phyloP scores from a whole-genome alignment of 176 grass and related monocot species.

The Cymbopogon citratus region DNA sequence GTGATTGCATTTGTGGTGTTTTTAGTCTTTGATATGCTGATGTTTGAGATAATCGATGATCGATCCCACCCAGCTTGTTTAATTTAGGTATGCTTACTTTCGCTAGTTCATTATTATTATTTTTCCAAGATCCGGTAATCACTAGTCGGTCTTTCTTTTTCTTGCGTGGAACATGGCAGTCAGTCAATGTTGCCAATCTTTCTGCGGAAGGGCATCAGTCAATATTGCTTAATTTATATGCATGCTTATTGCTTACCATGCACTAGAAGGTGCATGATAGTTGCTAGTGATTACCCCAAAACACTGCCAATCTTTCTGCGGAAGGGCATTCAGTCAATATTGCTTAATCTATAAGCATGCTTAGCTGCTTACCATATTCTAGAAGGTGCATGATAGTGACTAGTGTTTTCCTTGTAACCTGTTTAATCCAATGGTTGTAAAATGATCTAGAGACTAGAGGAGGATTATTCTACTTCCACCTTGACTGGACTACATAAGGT shows the following conservation, averaged over 20 bases:
- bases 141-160: neutral
- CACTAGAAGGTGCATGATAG: conserved; percentile 3
- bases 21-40: neutral
- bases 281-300: neutral
- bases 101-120: neutral
- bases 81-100: neutral
- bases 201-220: neutral
- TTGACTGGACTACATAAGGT: neutral
- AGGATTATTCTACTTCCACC: neutral
- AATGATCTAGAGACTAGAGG: neutral
- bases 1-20: neutral
- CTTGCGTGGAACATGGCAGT: neutral
- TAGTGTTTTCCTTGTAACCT: neutral
- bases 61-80: neutral
- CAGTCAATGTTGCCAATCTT: neutral
- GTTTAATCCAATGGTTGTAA: neutral
- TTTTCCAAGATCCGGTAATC: neutral
- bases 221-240: neutral
- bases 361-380: conserved; percentile 17
- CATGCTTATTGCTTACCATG: conserved; percentile 4
- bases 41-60: neutral
- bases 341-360: neutral
- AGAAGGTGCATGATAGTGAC: neutral
- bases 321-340: neutral
- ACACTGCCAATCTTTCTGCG: neutral